These are phyloP conservation scores for Aschersonia sp. DNA, from an alignment of 2,329 filamentous ascomycete species.

Conservation along the genomic window DNA sequence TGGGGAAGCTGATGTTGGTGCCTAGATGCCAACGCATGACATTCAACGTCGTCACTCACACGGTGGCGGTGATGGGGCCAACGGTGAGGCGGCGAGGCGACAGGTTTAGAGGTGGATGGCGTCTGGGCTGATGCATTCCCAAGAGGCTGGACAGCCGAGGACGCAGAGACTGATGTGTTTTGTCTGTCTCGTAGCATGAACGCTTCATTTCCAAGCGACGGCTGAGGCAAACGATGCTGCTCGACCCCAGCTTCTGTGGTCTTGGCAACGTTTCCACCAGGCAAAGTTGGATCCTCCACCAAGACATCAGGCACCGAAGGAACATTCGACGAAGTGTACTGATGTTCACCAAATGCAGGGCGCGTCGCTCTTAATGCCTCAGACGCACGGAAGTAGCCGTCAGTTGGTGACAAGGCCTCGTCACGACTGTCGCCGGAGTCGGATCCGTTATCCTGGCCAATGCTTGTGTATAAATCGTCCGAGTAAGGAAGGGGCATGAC, in stretches of 20 bases:
- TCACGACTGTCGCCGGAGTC: slow-evolving; percentile 20
- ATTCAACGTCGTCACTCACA: slow-evolving; percentile 11
- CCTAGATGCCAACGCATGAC: not conserved
- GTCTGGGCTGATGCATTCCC: not conserved
- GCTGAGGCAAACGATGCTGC: slow-evolving; percentile 19
- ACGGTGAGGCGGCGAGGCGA: slow-evolving; percentile 2
- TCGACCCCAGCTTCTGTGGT: slow-evolving; percentile 23
- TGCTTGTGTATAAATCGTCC: slow-evolving; percentile 30
- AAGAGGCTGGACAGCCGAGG: slow-evolving; percentile 1
- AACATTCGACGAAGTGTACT: slow-evolving; percentile 17
- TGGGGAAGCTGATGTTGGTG: slow-evolving; percentile 2
- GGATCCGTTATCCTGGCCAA: slow-evolving; percentile 4
- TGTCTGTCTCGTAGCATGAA: not conserved
- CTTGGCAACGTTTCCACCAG: slow-evolving; percentile 22
- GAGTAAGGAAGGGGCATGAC: slow-evolving; percentile 30
- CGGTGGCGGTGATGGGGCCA: not conserved
- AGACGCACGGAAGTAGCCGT: slow-evolving; percentile 35
- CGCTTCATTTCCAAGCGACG: slow-evolving; percentile 6
- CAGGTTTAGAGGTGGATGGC: slow-evolving; percentile 2
- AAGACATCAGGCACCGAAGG: slow-evolving; percentile 32
- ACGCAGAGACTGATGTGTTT: slow-evolving; percentile 1
- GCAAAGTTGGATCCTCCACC: slow-evolving; percentile 32
- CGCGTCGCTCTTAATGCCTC: slow-evolving; percentile 11
- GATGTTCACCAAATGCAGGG: slow-evolving; percentile 7
- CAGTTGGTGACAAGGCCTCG: slow-evolving; percentile 31